These are phyloP conservation scores for Pichia occidentalis DNA, from an alignment of 805 yeast species.

Conservation along the genomic window DNA sequence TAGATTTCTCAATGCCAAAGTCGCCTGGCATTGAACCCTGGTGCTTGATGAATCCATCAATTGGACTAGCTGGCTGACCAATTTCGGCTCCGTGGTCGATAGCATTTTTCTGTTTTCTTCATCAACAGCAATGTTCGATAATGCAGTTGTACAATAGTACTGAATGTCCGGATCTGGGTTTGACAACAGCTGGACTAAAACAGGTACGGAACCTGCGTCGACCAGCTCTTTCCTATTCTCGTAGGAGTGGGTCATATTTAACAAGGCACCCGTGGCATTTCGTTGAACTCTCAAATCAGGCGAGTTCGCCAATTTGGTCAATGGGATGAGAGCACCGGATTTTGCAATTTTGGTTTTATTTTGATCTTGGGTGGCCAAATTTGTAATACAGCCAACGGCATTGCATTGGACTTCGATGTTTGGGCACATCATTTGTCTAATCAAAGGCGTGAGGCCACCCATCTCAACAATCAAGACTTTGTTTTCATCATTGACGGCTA, in stretches of 20 bases:
- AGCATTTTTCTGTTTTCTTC: conserved; percentile 82
- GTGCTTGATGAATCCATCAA: conserved; percentile 92
- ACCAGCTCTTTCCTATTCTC: conserved; percentile 96
- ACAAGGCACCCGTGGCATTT: conserved; percentile 95
- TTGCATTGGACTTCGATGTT: conserved; percentile 98
- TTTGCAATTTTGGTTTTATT: conserved; percentile 94
- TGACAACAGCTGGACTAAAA: conserved; percentile 76
- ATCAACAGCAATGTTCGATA: conserved; percentile 96
- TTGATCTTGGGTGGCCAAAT: conserved; percentile 95
- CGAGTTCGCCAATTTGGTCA: conserved; percentile 90
- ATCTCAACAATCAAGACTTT: conserved; percentile 89
- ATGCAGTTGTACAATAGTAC: conserved; percentile 95
- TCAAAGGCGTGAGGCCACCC: conserved; percentile 96
- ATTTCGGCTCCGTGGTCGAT: conserved; percentile 86
- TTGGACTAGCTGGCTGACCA: conserved; percentile 79
- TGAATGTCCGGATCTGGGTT: conserved; percentile 94
- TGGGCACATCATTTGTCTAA: conserved; percentile 94
- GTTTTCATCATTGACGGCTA: conserved; percentile 95
- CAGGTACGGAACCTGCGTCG: conserved; percentile 97
- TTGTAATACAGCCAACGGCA: conserved; percentile 98
- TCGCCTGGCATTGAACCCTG: conserved; percentile 97
- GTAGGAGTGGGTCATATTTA: conserved; percentile 96
- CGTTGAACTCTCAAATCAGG: conserved; percentile 95
- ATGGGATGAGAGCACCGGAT: conserved; percentile 90
- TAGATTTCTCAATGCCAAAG: conserved; percentile 88